Base-by-base conservation (phyloP, 1,284 basidiomycete species). In the Cutaneotrichosporon dermatis region DNA sequence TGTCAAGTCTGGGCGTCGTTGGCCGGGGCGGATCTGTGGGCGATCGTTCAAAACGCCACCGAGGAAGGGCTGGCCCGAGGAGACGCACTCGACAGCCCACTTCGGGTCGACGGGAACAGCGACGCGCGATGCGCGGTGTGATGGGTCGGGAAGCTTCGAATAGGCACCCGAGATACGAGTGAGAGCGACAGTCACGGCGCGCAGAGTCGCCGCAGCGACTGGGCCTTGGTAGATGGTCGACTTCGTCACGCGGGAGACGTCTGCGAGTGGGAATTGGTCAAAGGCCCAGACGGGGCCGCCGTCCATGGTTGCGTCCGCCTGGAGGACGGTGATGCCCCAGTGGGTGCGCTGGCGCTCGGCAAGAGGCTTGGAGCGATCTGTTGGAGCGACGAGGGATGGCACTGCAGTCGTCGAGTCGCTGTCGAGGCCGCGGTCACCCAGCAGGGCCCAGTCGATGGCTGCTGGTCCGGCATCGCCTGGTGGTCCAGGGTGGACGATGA, bases 391-490 rank as follows among this genome's bases (percentile, higher is more conserved):
- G 42, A 81, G 70, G 5, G 63, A 48, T 6, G 66, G 50, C 6
- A 80, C 66, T 6, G 75, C 73, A n/a, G 67, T 54, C 33, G 75
- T 58, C 0, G 76, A 63, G 43, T 75, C 69, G 15, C 68, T 34
- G 34, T 69, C 61, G 37, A 68, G 54, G 12, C 80, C 80, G 54
- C 70, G 68, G 63, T 81, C 80, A 12, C 80, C 80, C 56, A 80
- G 68, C 15, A 81, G 66, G 35, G 73, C 76, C 77, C 79, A 80
- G 65, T 81, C 80, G 57, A 81, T 73, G 5, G 80, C 77, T 1
- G 79, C 80, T 6, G 80, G 79, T 12, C 80, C 80, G 0, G 76
- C 80, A 65, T 81, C 80, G 1, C 79, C 80, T 0, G 80, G 80
- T 4, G 80, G 77, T 13, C 80, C 80, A 7, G 80, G 80, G 65